A percentile compares a stretch with the other conserved stretches of the same genome.
These are phyloP conservation scores for Crithidia acanthocephali DNA, from an alignment of 208 protist genomes.

Conservation along the genomic window DNA sequence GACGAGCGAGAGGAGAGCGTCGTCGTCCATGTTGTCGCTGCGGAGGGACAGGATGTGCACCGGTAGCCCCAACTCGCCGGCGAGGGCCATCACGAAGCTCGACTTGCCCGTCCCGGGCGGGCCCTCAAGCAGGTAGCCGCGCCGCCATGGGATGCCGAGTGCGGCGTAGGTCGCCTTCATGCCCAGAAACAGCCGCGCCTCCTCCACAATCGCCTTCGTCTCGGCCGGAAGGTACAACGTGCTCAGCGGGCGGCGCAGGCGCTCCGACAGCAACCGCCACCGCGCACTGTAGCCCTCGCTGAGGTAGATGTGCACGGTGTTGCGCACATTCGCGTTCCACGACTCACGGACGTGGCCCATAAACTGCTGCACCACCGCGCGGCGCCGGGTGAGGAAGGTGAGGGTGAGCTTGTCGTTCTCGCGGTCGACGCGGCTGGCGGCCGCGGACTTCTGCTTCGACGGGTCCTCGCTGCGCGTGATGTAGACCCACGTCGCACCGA, in stretches of 20 bases:
- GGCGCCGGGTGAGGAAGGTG: slow-evolving; percentile 68
- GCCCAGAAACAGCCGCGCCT: slow-evolving; percentile 84
- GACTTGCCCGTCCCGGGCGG: slow-evolving; percentile 95
- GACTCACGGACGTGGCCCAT: slow-evolving; percentile 58
- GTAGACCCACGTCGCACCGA: slow-evolving; percentile 63
- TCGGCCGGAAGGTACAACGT: slow-evolving; percentile 73
- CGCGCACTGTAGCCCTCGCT: slow-evolving; percentile 53
- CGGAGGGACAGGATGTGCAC: slow-evolving; percentile 94
- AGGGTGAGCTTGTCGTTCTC: slow-evolving; percentile 81
- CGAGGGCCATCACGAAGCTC: slow-evolving; percentile 92
- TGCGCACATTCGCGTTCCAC: slow-evolving; percentile 53
- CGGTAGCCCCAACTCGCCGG: slow-evolving; percentile 87
- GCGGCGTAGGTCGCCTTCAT: slow-evolving; percentile 82
- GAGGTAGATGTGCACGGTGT: slow-evolving; percentile 74
- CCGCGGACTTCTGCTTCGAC: slow-evolving; percentile 58
- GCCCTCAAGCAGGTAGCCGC: slow-evolving; percentile 95
- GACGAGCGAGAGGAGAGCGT: slow-evolving; percentile 80
- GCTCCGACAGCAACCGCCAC: slow-evolving; percentile 76
- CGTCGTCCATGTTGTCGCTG: slow-evolving; percentile 80
- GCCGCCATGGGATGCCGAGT: slow-evolving; percentile 95
- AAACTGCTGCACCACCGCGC: slow-evolving; percentile 62
- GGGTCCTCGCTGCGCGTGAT: slow-evolving; percentile 72
- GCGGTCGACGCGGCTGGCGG: slow-evolving; percentile 48
- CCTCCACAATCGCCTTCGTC: slow-evolving; percentile 65
- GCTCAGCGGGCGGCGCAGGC: slow-evolving; percentile 60